Conservation (phyloP, 106 monocot species). For the Dendrobium catenatum region DNA sequence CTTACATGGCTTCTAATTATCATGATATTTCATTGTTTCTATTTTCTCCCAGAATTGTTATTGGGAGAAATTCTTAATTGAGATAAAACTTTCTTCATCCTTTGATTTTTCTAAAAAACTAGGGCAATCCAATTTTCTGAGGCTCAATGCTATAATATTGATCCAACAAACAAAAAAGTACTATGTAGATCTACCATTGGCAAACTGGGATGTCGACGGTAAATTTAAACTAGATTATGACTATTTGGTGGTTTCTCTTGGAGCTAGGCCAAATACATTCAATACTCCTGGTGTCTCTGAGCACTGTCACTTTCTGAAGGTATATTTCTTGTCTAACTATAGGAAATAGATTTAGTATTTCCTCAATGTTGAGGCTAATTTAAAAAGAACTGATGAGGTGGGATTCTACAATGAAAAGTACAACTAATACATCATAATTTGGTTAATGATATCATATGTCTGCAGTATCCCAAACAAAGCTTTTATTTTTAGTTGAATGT, state of each 20-base stretch:
- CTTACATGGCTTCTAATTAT: not conserved
- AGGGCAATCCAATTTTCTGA: slow-evolving; percentile 63
- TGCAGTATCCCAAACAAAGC: not conserved
- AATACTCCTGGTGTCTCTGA: slow-evolving; percentile 92
- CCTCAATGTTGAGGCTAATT: not conserved
- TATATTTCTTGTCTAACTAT: slow-evolving; percentile 5
- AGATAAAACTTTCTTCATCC: not conserved
- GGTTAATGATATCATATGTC: not conserved
- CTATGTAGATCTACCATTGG: slow-evolving; percentile 47
- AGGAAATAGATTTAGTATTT: not conserved
- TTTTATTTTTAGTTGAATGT: not conserved
- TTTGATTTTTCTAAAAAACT: slow-evolving; percentile 43
- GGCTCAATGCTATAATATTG: slow-evolving; percentile 87
- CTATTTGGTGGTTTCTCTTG: slow-evolving; percentile 71
- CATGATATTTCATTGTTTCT: not conserved
- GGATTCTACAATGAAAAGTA: not conserved
- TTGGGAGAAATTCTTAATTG: not conserved
- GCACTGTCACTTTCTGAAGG: slow-evolving; percentile 95
- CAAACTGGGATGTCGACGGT: slow-evolving; percentile 62
- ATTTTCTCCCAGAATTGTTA: not conserved
- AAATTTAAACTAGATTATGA: slow-evolving; percentile 92
- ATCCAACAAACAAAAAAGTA: slow-evolving; percentile 61
- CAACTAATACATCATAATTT: not conserved
- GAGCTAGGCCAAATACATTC: slow-evolving; percentile 84
- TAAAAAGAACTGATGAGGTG: too few species aligned